Percentiles rank a stretch among this genome's conserved stretches.
phyloP scores from a whole-genome alignment of 257 asterid species.

The Ophiorrhiza pumila region DNA sequence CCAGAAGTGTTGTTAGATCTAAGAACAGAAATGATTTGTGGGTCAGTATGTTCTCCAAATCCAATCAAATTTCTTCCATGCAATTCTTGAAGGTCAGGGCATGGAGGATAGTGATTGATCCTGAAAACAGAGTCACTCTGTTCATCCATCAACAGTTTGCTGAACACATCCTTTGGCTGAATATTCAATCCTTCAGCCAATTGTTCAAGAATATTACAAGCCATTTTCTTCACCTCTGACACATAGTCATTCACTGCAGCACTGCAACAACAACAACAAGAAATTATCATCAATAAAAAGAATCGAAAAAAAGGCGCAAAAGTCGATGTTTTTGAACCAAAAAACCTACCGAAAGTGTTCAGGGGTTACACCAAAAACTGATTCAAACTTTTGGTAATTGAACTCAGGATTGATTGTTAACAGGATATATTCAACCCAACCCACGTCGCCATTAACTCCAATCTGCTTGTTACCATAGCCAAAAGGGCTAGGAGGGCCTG shows the following conservation, averaged over 20 bases:
- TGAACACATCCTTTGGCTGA: slow-evolving; percentile 30
- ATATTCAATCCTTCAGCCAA: slow-evolving; percentile 36
- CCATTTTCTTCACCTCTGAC: slow-evolving; percentile 34
- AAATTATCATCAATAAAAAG: not conserved
- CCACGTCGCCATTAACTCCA: slow-evolving; percentile 61
- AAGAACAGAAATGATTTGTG: slow-evolving; percentile 76
- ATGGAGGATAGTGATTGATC: slow-evolving; percentile 62
- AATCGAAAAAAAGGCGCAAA: not conserved
- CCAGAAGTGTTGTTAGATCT: slow-evolving; percentile 79
- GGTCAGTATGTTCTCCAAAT: slow-evolving; percentile 84
- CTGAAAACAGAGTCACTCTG: slow-evolving; percentile 46
- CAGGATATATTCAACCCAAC: slow-evolving; percentile 71
- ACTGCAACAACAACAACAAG: slow-evolving; percentile 15
- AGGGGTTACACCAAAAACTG: slow-evolving; percentile 55
- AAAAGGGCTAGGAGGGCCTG: slow-evolving; percentile 68
- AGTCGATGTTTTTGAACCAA: not conserved
- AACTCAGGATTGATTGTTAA: slow-evolving; percentile 42
- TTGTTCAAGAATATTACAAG: slow-evolving; percentile 35
- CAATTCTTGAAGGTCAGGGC: slow-evolving; percentile 36
- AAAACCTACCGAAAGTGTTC: slow-evolving; percentile 48
- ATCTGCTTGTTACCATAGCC: slow-evolving; percentile 70
- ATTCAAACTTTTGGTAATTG: slow-evolving; percentile 37
- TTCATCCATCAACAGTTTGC: slow-evolving; percentile 36
- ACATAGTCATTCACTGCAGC: slow-evolving; percentile 32
- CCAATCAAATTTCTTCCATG: slow-evolving; percentile 44